Evolutionary conservation across 768 basidiomycete species (phyloP).

Genomic region (Naganishia friedmannii): DNA sequence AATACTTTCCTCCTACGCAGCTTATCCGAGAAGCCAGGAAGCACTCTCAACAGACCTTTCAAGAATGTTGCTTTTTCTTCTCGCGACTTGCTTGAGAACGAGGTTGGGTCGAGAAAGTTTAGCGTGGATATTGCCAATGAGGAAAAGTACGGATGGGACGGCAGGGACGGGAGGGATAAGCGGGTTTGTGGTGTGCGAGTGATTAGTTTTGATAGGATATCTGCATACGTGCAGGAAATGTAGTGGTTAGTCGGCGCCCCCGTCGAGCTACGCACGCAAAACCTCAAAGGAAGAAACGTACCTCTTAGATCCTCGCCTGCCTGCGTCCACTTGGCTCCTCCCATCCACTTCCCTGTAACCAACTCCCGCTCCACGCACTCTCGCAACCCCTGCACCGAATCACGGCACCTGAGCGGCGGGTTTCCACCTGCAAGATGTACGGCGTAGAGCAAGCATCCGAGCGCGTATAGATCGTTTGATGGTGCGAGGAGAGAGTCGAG

Average conservation of each 20-base stretch:
- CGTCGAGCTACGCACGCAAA: too few relatives aligned
- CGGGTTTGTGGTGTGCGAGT: constrained; percentile 71
- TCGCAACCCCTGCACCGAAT: constrained; percentile 50
- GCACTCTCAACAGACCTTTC: constrained; percentile 76
- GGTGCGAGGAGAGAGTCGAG: constrained; percentile 82
- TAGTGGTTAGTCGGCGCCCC: too few relatives aligned
- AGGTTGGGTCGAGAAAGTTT: constrained; percentile 91
- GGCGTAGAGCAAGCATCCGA: constrained; percentile 86
- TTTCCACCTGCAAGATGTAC: constrained; percentile 77
- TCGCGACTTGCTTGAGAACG: constrained; percentile 85
- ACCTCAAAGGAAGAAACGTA: constrained; percentile 30
- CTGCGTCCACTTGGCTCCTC: constrained; percentile 44
- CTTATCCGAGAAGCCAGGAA: constrained; percentile 82
- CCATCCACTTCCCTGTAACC: constrained; percentile 41
- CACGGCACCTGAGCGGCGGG: constrained; percentile 80
- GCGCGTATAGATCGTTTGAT: constrained; percentile 77
- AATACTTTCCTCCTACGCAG: constrained; percentile 82
- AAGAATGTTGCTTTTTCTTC: constrained; percentile 97
- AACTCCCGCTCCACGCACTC: constrained; percentile 50
- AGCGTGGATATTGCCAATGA: constrained; percentile 92
- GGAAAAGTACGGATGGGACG: constrained; percentile 86
- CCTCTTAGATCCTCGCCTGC: constrained; percentile 46
- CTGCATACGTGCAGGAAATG: too few relatives aligned
- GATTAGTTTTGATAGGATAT: constrained; percentile 72
- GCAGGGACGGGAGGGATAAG: constrained; percentile 74